These are phyloP conservation scores for Penicillium subrubescens DNA, from an alignment of 495 filamentous ascomycete species.

Conservation along the genomic window DNA sequence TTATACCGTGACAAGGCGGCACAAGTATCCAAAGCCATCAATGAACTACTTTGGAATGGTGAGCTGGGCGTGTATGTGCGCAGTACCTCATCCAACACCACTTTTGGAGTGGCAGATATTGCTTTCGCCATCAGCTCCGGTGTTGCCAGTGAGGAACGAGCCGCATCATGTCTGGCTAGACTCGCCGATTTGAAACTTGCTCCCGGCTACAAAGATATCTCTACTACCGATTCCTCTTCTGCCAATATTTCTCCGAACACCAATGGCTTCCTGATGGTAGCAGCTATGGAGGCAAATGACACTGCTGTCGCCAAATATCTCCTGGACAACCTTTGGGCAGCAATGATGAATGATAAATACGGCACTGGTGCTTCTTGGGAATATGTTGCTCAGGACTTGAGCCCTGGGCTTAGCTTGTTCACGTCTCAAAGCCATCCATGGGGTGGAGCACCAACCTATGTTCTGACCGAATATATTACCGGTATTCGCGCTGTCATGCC, in stretches of 20 bases:
- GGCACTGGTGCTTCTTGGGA: constrained; percentile 41
- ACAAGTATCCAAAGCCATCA: constrained; percentile 23
- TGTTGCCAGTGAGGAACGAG: constrained; percentile 26
- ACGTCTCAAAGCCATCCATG: constrained; percentile 42
- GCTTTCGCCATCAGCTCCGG: constrained; percentile 34
- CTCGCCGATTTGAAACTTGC: constrained; percentile 4
- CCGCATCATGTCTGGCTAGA: constrained; percentile 1
- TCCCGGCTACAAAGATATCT: constrained; percentile 22
- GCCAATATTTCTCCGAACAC: constrained; percentile 21
- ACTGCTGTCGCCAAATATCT: constrained; percentile 15
- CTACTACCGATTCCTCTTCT: background rate
- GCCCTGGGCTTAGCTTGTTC: constrained; percentile 36
- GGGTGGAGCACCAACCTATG: constrained; percentile 41
- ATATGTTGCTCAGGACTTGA: constrained; percentile 33
- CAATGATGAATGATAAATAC: constrained; percentile 34
- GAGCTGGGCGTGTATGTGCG: constrained; percentile 25
- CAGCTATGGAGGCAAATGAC: constrained; percentile 3
- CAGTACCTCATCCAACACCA: constrained; percentile 22
- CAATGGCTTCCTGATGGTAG: constrained; percentile 21
- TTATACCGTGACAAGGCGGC: background rate
- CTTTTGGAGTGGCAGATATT: constrained; percentile 16
- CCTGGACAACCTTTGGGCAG: constrained; percentile 34
- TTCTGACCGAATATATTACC: constrained; percentile 30
- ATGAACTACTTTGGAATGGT: constrained; percentile 30
- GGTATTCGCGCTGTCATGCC: background rate